Evolutionary conservation across 2,329 filamentous ascomycete genomes (phyloP), one percentile per base, ranked within the genome.

Genomic region (Ceratocystis ficicola): DNA sequence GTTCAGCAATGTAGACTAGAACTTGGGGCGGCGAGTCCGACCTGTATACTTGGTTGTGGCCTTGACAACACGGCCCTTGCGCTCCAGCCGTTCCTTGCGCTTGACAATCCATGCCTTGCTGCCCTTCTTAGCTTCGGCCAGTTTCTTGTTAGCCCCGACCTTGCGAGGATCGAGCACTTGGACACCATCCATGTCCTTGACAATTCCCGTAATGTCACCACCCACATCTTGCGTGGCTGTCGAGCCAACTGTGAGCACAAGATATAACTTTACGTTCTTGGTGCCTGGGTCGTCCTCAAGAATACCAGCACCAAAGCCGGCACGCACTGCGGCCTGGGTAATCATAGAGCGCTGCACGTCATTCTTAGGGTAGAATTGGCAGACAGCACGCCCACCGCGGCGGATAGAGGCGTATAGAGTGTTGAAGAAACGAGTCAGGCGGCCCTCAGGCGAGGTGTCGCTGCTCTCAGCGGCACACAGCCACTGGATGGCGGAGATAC

Each of bases 321-420:
- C 94, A 73, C 89, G 91, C 68, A 97, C 88, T 0, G 94, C 94
- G 0, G 94, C 94, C 67, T 84, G 82, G 63, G 87, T 90, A 70
- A 99, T 95, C 92, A 99, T 96, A 72, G 83, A 85, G 72, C 92
- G 84, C 77, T 99, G 94, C 69, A 84, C 81, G 70, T 95, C 88
- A 74, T 99, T 97, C 77, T 96, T 96, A 2, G 94, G 94, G 74
- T 99, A 99, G 75, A 99, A 99, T 73, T 99, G 94, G 74, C 92
- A 96, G 15, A 97, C 93, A 0, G 94, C 94, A 46, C 90, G 83
- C 0, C 90, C 94, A 5, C 94, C 94, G 22, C 94, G 81, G 69
- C 86, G 85, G 69, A 99, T 77, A 68, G 86, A 86, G 0, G 90
- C 88, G 76, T 97, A 99, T 1, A 99, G 77, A 0, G 91, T 90